Evolutionary conservation across 208 protist species (phyloP).

Genomic region (Willaertia magna): DNA sequence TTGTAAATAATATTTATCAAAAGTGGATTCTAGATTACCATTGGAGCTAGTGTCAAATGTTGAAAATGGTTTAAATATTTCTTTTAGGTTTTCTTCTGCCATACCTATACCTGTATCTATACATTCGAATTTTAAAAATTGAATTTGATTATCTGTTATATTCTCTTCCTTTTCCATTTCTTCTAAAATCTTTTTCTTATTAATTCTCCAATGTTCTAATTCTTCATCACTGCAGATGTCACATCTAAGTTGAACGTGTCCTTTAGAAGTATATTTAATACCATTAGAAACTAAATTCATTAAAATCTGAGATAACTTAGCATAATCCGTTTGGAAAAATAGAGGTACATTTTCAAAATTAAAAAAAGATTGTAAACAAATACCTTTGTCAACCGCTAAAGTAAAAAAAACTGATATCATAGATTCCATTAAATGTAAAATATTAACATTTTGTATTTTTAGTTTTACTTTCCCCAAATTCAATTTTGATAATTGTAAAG

Average conservation of each 20-base stretch:
- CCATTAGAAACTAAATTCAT: not conserved
- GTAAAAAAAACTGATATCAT: not conserved
- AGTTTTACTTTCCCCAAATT: not conserved
- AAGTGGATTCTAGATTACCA: too few species aligned
- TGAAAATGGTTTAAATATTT: not conserved
- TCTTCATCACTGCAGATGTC: not conserved
- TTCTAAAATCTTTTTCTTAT: not conserved
- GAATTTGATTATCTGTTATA: too few species aligned
- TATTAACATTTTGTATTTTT: not conserved
- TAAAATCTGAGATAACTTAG: not conserved
- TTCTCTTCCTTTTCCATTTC: not conserved
- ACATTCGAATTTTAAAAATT: not conserved
- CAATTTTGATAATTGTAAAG: not conserved
- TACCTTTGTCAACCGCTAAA: not conserved
- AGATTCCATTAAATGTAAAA: not conserved
- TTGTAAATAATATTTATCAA: not conserved
- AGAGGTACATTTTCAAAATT: not conserved
- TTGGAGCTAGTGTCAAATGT: not conserved
- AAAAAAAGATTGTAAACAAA: not conserved
- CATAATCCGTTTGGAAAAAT: not conserved
- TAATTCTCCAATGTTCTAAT: not conserved
- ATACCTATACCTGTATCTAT: not conserved
- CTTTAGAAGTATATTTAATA: not conserved
- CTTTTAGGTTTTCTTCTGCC: not conserved
- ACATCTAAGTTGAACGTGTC: not conserved